These are phyloP conservation scores for Cantharellus cinnabarinus DNA, from an alignment of 768 basidiomycete species.

Conservation along the genomic window DNA sequence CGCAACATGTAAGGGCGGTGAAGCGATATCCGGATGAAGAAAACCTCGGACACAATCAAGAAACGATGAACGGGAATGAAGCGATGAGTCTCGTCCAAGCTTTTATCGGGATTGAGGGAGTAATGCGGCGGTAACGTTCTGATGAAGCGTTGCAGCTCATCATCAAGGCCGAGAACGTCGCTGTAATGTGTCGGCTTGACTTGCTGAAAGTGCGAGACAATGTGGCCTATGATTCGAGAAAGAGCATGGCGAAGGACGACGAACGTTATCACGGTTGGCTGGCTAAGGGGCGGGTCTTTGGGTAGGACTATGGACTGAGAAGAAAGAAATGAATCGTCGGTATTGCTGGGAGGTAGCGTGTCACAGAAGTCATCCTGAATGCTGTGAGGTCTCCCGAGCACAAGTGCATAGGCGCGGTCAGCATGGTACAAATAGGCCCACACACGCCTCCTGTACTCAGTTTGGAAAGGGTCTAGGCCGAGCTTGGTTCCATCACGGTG, in stretches of 20 bases:
- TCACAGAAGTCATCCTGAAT: slow-evolving; percentile 84
- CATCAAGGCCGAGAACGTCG: slow-evolving; percentile 65
- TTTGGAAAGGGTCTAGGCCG: slow-evolving; percentile 50
- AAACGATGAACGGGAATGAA: slow-evolving; percentile 73
- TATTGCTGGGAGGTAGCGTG: slow-evolving; percentile 52
- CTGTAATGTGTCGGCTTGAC: slow-evolving; percentile 63
- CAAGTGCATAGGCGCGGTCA: slow-evolving; percentile 76
- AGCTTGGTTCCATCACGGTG: slow-evolving; percentile 75
- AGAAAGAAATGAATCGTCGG: slow-evolving; percentile 25
- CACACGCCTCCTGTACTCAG: slow-evolving; percentile 76
- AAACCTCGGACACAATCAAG: slow-evolving; percentile 72
- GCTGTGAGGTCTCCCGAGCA: slow-evolving; percentile 60
- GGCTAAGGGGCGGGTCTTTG: slow-evolving; percentile 19
- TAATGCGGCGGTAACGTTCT: slow-evolving; percentile 61
- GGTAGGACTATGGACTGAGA: slow-evolving; percentile 6
- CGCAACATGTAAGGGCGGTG: slow-evolving; percentile 80
- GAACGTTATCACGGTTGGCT: slow-evolving; percentile 71
- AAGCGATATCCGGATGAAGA: slow-evolving; percentile 66
- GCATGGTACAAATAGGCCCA: slow-evolving; percentile 76
- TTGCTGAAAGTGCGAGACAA: slow-evolving; percentile 86
- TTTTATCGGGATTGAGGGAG: slow-evolving; percentile 52
- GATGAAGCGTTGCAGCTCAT: slow-evolving; percentile 62
- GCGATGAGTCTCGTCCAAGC: slow-evolving; percentile 41
- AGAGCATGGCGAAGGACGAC: slow-evolving; percentile 70
- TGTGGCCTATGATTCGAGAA: slow-evolving; percentile 67